A percentile compares a stretch with the other conserved stretches of the same genome.
Conservation (phyloP, 306 rosid species). For the Cajanus cajan region DNA sequence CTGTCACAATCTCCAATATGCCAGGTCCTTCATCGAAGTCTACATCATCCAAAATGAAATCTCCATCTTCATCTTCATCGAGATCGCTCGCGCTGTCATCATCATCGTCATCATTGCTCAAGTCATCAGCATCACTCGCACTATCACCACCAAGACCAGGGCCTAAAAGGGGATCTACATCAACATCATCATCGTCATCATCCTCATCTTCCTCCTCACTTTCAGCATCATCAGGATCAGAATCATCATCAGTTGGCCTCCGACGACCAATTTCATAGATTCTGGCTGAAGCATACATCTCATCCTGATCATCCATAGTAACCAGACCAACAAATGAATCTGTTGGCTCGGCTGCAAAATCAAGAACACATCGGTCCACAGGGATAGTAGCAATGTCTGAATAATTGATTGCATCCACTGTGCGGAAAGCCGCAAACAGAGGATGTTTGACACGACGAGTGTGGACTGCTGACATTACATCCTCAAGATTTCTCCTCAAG, state of each 20-base stretch:
- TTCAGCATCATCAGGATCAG: constrained; percentile 97
- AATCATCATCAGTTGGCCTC: constrained; percentile 90
- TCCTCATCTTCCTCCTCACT: constrained; percentile 91
- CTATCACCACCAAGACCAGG: constrained; percentile 83
- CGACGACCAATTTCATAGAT: constrained; percentile 91
- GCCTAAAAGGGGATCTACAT: constrained; percentile 67
- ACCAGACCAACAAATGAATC: constrained; percentile 94
- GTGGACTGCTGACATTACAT: constrained; percentile 89
- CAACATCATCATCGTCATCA: constrained; percentile 54
- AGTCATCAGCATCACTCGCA: constrained; percentile 71
- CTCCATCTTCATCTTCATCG: constrained; percentile 75
- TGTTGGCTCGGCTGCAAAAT: constrained; percentile 85
- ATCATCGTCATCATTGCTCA: constrained; percentile 66
- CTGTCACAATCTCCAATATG: constrained; percentile 63
- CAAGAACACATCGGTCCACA: constrained; percentile 95
- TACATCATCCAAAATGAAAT: constrained; percentile 64
- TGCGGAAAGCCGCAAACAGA: constrained; percentile 88
- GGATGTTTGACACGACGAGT: constrained; percentile 85
- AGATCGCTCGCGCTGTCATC: constrained; percentile 66
- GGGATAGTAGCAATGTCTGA: constrained; percentile 88
- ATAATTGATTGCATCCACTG: constrained; percentile 93
- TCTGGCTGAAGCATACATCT: constrained; percentile 91
- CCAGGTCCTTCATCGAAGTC: constrained; percentile 69
- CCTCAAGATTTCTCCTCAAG: constrained; percentile 89
- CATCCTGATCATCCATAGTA: constrained; percentile 94